Base-by-base conservation (phyloP, 2,329 filamentous ascomycete species). In the Sphaerostilbella broomeana region DNA sequence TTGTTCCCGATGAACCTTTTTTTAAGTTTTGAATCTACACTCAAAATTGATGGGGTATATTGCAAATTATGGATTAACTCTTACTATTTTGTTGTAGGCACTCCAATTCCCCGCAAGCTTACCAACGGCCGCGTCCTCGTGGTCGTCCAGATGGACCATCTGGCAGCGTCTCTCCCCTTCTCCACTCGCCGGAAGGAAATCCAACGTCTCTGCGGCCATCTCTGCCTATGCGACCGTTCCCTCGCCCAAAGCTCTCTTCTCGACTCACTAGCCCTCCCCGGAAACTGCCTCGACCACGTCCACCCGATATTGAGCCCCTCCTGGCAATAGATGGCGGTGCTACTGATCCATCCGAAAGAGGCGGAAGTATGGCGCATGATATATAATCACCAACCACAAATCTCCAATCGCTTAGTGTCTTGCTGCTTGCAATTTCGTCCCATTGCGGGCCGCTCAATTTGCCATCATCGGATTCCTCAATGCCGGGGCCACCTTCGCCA, bases 321-420 rank as follows among this genome's bases (percentile, higher is more conserved):
- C 49, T 49, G 20, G 49, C 50, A 18, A 36, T 66, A 10, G 72
- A 68, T n/a, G 73, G 67, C 8, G 84, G 77, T 29, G 81, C 80
- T 26, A 94, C 79, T 21, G 75, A 76, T 0, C 88, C 88, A 57
- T 90, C 83, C 21, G 76, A 67, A 18, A 84, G 65, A 1, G 86
- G 86, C 28, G 86, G 81, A 40, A 90, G 68, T 44, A 95, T 80
- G 5, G 86, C 85, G 58, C 86, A 90, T 42, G 83, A 82, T 27
- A 97, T 72, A 56, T 84, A 94, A 61, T 97, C 90, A 1, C 90
- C 90, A 46, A 92, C 83, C 9, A 95, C 83, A 54, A 95, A 94
- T 16, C 82, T 76, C 22, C 77, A 79, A 38, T 94, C 86, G 25
- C 71, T 71, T 21, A 97, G 64, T 7, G 85, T 89, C 65, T 83